These are phyloP conservation scores for Casaregolazyma lundiana DNA, from an alignment of 1,139 yeast genomes.

Conservation along the genomic window DNA sequence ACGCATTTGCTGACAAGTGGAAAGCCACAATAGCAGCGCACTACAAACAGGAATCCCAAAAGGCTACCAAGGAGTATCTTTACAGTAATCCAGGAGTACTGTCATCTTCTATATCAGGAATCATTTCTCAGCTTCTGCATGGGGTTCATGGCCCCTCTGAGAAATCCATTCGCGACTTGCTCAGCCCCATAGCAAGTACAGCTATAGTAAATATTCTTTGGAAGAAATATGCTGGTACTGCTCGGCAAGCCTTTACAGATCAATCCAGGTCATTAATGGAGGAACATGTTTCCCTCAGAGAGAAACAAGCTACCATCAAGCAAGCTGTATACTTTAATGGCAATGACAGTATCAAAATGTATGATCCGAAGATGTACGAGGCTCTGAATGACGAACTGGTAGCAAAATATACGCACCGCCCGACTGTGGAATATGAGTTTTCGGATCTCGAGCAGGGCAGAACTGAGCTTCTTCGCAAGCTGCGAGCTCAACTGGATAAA, in stretches of 20 bases:
- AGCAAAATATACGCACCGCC: conserved; percentile 11
- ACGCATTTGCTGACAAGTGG: conserved; percentile 1
- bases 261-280: background rate
- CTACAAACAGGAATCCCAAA: background rate
- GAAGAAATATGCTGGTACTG: background rate
- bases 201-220: background rate
- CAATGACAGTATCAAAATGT: conserved; percentile 9
- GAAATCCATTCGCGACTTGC: background rate
- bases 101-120: background rate
- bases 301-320: conserved; percentile 8
- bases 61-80: background rate
- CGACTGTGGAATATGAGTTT: conserved; percentile 6
- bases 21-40: background rate
- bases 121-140: conserved; percentile 3
- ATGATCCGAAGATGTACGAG: conserved; percentile 17
- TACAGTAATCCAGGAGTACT: background rate
- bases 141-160: conserved; percentile 4
- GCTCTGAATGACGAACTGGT: conserved; percentile 17
- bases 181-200: background rate
- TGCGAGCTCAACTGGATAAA: conserved; percentile 18
- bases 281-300: background rate
- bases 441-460: conserved; percentile 12
- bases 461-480: conserved; percentile 12
- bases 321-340: conserved; percentile 18
- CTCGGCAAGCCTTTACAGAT: background rate